Evolutionary conservation across 2,329 filamentous ascomycete genomes (phyloP), one percentile per base, ranked within the genome.

Genomic region (Aspergillus sp.): DNA sequence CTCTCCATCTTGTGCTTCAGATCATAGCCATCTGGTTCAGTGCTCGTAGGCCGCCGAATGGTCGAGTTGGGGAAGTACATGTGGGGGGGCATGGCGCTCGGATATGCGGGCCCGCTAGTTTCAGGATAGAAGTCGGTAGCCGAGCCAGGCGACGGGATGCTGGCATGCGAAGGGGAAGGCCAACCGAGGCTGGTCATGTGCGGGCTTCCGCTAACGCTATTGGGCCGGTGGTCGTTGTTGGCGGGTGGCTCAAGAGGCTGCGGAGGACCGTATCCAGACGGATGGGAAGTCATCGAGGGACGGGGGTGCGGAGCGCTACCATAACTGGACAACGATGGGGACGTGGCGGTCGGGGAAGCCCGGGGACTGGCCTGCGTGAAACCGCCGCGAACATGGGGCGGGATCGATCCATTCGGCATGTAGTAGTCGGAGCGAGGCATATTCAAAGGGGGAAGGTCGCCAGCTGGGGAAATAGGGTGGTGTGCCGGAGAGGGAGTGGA

Each of bases 71-170:
- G 82, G 67, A 92, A 93, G 74, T 92, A 94, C 80, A 92, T 86
- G 68, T 89, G 86, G 44, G 84, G 83, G 27, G 77, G 75, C 71
- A 78, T 76, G 15, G 74, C 73, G 27, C 71, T 75, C 8, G 75
- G 68, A 57, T 77, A 78, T 36, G 82, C 82, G 41, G 83, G 83
- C 53, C 85, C 83, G 25, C 80, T 81, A 4, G 86, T 86, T 68
- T 96, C 92, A 0, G 91, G 90, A 67, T 97, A 96, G 72, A 96
- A 96, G 63, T 90, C 87, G 65, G 92, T 93, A 23, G 74, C 71
- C 15, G 85, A 86, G 48, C 84, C 85, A 48, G 92, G 90, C 8
- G 90, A 89, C 8, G 89, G 87, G 66, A 92, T 87, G 32, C 85
- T 84, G 64, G 87, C 86, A 66, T 93, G 90, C 2, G 88, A 86